phyloP scores from a whole-genome alignment of 2,329 filamentous ascomycete genomes.

The Cercospora sp. region DNA sequence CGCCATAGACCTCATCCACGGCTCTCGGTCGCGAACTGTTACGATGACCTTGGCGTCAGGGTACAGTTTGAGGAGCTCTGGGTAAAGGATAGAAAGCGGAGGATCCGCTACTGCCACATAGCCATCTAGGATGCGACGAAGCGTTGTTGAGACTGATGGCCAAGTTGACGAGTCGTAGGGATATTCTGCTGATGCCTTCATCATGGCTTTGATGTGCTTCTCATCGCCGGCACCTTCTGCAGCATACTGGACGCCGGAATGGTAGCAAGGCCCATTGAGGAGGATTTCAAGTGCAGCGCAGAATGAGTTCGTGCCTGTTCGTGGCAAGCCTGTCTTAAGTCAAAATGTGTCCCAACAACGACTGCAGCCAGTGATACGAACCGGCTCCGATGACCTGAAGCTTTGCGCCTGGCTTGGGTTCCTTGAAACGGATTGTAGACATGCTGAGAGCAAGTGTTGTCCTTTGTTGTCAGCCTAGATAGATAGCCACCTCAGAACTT shows the following conservation, averaged over 20 bases:
- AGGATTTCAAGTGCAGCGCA: conserved; percentile 16
- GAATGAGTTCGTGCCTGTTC: conserved; percentile 21
- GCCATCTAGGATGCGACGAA: conserved; percentile 32
- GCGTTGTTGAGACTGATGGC: not conserved
- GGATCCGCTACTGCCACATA: conserved; percentile 38
- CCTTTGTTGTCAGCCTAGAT: not conserved
- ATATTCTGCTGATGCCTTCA: conserved; percentile 4
- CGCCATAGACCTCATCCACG: conserved; percentile 3
- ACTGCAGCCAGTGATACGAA: not conserved
- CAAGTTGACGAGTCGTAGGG: conserved; percentile 4
- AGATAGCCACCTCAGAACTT: not conserved
- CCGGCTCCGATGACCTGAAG: conserved; percentile 13
- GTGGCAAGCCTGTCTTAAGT: conserved; percentile 9
- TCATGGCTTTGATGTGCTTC: conserved; percentile 14
- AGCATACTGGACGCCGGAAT: conserved; percentile 18
- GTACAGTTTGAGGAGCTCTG: conserved; percentile 40
- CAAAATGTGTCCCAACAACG: not conserved
- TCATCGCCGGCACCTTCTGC: conserved; percentile 9
- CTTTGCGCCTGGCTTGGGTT: conserved; percentile 7
- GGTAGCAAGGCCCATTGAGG: conserved; percentile 21
- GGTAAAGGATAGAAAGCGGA: conserved; percentile 36
- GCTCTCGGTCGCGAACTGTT: conserved; percentile 28
- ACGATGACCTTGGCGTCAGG: conserved; percentile 42
- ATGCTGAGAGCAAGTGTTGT: not conserved
- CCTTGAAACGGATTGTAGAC: not conserved